Evolutionary conservation across 2,329 filamentous ascomycete genomes (phyloP).

Genomic region (Cryphonectria naterciae): DNA sequence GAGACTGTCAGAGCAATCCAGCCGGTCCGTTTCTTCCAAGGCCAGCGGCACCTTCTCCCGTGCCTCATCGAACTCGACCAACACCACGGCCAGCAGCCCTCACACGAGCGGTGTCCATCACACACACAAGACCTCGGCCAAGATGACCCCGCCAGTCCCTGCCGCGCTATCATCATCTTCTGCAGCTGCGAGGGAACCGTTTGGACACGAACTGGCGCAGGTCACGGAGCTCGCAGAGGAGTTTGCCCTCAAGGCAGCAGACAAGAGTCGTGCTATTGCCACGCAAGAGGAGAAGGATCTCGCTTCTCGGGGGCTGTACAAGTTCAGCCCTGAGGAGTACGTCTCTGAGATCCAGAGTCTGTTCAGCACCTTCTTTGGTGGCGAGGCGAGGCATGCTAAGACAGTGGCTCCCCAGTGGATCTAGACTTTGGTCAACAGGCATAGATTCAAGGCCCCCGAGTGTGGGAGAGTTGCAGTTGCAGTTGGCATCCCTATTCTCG

Average conservation of each 20-base stretch:
- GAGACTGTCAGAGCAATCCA: conserved; percentile 59
- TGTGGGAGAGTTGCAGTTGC: too few species aligned
- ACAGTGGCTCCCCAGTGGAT: conserved; percentile 53
- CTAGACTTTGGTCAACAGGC: conserved; percentile 34
- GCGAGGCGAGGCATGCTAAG: conserved; percentile 38
- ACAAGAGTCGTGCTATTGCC: conserved; percentile 58
- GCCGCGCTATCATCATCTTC: conserved; percentile 25
- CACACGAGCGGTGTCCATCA: conserved; percentile 37
- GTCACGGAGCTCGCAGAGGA: conserved; percentile 94
- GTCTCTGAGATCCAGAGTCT: conserved; percentile 76
- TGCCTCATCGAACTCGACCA: conserved; percentile 60
- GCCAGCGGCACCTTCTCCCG: conserved; percentile 60
- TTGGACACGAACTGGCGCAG: conserved; percentile 87
- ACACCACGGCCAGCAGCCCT: conserved; percentile 53
- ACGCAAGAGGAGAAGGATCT: conserved; percentile 78
- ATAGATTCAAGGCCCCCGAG: too few species aligned
- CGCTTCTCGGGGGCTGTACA: conserved; percentile 68
- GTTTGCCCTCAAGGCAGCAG: conserved; percentile 62
- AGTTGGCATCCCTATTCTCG: not conserved
- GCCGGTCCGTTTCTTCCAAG: conserved; percentile 59
- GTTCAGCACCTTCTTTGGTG: conserved; percentile 63
- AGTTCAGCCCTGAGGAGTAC: conserved; percentile 82
- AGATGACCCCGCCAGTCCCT: conserved; percentile 34
- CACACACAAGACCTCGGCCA: conserved; percentile 35
- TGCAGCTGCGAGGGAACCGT: conserved; percentile 57